Conservation (phyloP, 2,329 filamentous ascomycete genomes). For the Knufia fluminis region DNA sequence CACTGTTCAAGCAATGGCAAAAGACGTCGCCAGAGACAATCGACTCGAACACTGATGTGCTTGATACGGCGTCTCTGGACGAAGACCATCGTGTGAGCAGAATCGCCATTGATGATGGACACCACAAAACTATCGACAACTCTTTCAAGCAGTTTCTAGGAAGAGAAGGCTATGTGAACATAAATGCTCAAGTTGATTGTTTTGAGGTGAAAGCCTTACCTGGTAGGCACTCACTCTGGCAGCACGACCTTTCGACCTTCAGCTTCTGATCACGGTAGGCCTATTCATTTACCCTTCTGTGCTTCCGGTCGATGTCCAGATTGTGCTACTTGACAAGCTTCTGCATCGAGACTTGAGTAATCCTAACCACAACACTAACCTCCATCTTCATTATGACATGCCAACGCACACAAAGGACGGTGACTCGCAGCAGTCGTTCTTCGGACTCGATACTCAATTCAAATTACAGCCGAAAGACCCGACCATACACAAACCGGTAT, state of each 20-base stretch:
- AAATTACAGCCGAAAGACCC: constrained; percentile 55
- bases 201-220: constrained; percentile 59
- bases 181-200: neutral
- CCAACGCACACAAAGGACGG: constrained; percentile 24
- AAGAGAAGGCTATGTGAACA: constrained; percentile 35
- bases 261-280: constrained; percentile 44
- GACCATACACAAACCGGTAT: constrained; percentile 63
- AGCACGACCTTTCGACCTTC: constrained; percentile 3
- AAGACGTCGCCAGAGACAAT: constrained; percentile 48
- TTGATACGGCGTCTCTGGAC: neutral
- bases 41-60: constrained; percentile 21
- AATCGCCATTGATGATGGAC: neutral
- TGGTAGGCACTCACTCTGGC: constrained; percentile 43
- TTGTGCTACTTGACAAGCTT: constrained; percentile 59
- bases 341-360: constrained; percentile 70
- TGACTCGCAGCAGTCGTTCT: constrained; percentile 37
- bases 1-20: constrained; percentile 66
- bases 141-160: neutral
- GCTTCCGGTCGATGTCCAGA: constrained; percentile 60
- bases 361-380: constrained; percentile 70
- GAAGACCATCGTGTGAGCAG: neutral
- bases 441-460: constrained; percentile 40
- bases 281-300: constrained; percentile 69
- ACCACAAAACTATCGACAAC: neutral
- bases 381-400: constrained; percentile 73